A percentile compares a stretch with the other conserved stretches of the same genome.
Conservation (phyloP, 352 stramenopile species). For the Pythium guiyangense region DNA sequence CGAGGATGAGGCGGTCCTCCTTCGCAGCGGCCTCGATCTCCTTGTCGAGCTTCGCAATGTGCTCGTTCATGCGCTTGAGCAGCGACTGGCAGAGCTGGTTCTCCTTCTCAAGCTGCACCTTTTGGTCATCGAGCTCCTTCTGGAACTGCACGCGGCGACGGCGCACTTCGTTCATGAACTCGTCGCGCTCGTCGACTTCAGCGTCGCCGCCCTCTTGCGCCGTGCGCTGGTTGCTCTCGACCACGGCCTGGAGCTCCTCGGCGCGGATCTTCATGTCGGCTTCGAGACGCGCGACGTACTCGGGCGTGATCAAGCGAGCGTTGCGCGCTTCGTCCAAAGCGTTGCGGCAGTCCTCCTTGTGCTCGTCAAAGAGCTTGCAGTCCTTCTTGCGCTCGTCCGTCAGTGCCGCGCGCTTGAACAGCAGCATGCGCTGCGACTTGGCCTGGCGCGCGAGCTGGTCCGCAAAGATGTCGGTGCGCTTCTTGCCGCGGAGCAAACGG, state of each 20-base stretch:
- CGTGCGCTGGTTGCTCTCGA: constrained; percentile 85
- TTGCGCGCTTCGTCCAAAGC: constrained; percentile 69
- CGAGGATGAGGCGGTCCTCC: constrained; percentile 68
- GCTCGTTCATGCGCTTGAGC: constrained; percentile 78
- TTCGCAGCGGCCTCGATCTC: constrained; percentile 70
- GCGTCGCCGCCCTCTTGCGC: constrained; percentile 64
- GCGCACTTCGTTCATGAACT: constrained; percentile 88
- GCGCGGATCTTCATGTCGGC: constrained; percentile 84
- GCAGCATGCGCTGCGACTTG: constrained; percentile 81
- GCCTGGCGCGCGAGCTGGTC: constrained; percentile 77
- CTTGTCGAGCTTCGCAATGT: constrained; percentile 73
- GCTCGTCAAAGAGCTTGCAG: constrained; percentile 75
- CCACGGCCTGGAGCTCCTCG: constrained; percentile 63
- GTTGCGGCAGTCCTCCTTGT: constrained; percentile 82
- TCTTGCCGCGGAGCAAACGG: constrained; percentile 73
- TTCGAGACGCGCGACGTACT: constrained; percentile 81
- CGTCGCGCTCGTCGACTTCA: constrained; percentile 76
- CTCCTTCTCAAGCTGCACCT: constrained; percentile 68
- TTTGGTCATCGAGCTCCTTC: constrained; percentile 78
- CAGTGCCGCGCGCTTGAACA: constrained; percentile 83
- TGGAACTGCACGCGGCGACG: constrained; percentile 75
- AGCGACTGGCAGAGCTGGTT: constrained; percentile 76
- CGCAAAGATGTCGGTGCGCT: constrained; percentile 77
- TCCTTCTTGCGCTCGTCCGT: constrained; percentile 84
- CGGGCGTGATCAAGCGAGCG: constrained; percentile 67